phyloP scores from a whole-genome alignment of 768 basidiomycete genomes.

The Neoboletus brunneissimus region DNA sequence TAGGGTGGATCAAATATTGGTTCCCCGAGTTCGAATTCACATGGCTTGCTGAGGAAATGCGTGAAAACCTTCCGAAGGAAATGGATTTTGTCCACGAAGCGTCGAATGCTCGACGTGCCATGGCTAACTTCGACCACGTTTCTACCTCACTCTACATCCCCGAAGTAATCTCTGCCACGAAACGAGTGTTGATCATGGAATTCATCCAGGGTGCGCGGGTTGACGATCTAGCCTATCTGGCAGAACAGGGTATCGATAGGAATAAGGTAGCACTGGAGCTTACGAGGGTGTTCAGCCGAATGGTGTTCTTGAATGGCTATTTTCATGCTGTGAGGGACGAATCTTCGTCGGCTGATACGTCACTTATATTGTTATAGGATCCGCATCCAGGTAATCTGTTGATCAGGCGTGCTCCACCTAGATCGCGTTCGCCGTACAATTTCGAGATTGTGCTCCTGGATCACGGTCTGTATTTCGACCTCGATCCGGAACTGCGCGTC shows the following conservation, averaged over 20 bases:
- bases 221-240: constrained; percentile 83
- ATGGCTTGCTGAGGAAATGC: constrained; percentile 95
- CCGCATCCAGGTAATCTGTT: constrained; percentile 91
- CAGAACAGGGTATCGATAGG: constrained; percentile 79
- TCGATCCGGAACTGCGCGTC: constrained; percentile 73
- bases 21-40: constrained; percentile 96
- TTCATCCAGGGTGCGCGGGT: constrained; percentile 87
- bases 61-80: constrained; percentile 84
- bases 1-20: constrained; percentile 84
- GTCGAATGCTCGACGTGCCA: constrained; percentile 70
- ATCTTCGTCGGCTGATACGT: not conserved
- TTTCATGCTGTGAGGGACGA: constrained; percentile 65
- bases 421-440: constrained; percentile 80
- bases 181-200: constrained; percentile 92
- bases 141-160: constrained; percentile 87
- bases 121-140: constrained; percentile 64
- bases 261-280: constrained; percentile 93
- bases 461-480: constrained; percentile 92
- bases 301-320: constrained; percentile 96
- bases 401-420: constrained; percentile 67
- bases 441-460: constrained; percentile 96
- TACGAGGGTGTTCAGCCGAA: constrained; percentile 84
- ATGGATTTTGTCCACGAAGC: constrained; percentile 96
- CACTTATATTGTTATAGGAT: constrained; percentile 49
- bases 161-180: constrained; percentile 72